A percentile compares a stretch with the other conserved stretches of the same genome.
Conservation (phyloP, 208 protist genomes). For the Porcisia hertigi region DNA sequence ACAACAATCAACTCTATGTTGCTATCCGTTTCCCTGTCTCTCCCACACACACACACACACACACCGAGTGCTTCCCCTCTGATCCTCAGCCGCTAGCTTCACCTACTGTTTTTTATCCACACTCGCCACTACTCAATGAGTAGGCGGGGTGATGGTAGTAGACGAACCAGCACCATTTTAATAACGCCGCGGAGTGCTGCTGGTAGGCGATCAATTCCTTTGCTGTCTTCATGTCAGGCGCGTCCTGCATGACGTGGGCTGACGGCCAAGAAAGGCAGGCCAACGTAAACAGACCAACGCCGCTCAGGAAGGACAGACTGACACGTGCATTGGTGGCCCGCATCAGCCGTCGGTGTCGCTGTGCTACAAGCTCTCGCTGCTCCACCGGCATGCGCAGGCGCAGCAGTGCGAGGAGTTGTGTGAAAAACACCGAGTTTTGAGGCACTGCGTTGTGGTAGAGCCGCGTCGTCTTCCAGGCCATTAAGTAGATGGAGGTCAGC, state of each 20-base stretch:
- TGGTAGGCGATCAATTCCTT: conserved; percentile 65
- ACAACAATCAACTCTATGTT: not conserved
- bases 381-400: conserved; percentile 39
- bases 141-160: conserved; percentile 89
- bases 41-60: not conserved
- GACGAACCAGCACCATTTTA: conserved; percentile 84
- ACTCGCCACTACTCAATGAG: conserved; percentile 8
- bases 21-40: not conserved
- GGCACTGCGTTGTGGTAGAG: conserved; percentile 66
- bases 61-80: no score
- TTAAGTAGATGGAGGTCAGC: conserved; percentile 63
- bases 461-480: conserved; percentile 65
- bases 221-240: conserved; percentile 54
- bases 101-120: not conserved
- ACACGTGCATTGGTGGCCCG: conserved; percentile 77
- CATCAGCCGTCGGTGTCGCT: conserved; percentile 62
- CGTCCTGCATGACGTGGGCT: conserved; percentile 51
- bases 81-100: not conserved
- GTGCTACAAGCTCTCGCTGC: conserved; percentile 61
- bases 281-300: conserved; percentile 40
- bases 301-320: conserved; percentile 52
- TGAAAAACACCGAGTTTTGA: conserved; percentile 66
- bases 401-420: conserved; percentile 35
- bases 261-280: conserved; percentile 50
- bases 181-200: conserved; percentile 48